Conservation (phyloP, 1,139 yeast species). For the Yamadazyma oceani region DNA sequence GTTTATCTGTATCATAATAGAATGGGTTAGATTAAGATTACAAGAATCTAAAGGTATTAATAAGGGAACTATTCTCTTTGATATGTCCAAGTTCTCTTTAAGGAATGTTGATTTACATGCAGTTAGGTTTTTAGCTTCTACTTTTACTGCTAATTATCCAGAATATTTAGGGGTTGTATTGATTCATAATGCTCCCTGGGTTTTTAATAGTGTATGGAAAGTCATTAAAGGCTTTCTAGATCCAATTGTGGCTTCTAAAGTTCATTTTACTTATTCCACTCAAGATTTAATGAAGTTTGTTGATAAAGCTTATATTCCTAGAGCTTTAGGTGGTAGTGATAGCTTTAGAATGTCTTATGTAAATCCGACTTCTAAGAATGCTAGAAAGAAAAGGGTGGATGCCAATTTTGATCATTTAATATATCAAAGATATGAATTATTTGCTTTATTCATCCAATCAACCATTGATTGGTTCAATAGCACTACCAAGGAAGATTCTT, state of each 20-base stretch:
- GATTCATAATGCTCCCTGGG: constrained; percentile 90
- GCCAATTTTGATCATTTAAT: constrained; percentile 26
- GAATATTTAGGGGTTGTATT: constrained; percentile 75
- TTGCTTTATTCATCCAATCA: constrained; percentile 49
- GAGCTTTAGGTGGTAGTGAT: constrained; percentile 66
- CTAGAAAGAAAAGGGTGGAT: constrained; percentile 28
- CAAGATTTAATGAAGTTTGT: constrained; percentile 63
- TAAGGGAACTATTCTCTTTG: constrained; percentile 74
- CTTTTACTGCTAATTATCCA: constrained; percentile 87
- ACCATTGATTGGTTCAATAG: constrained; percentile 71
- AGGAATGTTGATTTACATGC: constrained; percentile 83
- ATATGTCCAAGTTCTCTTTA: constrained; percentile 70
- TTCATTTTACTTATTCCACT: constrained; percentile 62
- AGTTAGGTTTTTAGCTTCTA: constrained; percentile 71
- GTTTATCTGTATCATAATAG: constrained; percentile 67
- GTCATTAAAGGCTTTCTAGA: constrained; percentile 84
- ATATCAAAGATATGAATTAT: constrained; percentile 47
- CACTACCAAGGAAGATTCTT: constrained; percentile 40
- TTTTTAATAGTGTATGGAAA: constrained; percentile 84
- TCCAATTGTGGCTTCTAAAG: constrained; percentile 83
- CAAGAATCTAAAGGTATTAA: constrained; percentile 56
- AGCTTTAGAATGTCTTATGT: constrained; percentile 53
- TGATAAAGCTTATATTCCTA: constrained; percentile 53
- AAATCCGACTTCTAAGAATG: constrained; percentile 44
- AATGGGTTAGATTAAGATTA: constrained; percentile 63